These are phyloP conservation scores for Cadophora gregata DNA, from an alignment of 2,329 filamentous ascomycete species.

Conservation along the genomic window DNA sequence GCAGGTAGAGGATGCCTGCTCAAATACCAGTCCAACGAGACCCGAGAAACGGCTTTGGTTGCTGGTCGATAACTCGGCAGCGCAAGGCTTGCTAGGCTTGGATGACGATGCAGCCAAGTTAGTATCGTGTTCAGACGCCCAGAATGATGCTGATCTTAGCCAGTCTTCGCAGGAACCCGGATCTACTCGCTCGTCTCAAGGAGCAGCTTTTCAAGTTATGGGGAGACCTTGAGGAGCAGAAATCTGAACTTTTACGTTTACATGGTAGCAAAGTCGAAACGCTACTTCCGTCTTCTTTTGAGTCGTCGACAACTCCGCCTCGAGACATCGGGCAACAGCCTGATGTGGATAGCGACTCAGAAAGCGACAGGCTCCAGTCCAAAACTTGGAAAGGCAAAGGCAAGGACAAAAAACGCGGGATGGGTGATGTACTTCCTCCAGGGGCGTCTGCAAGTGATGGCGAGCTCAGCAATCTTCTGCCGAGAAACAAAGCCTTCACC, in stretches of 20 bases:
- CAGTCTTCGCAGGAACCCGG: conserved; percentile 62
- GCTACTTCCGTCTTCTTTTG: conserved; percentile 26
- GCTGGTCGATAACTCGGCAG: conserved; percentile 66
- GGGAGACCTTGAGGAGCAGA: conserved; percentile 82
- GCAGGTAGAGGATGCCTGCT: conserved; percentile 72
- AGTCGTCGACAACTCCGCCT: conserved; percentile 19
- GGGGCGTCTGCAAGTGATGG: conserved; percentile 27
- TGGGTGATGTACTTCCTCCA: background rate
- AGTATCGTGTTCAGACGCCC: conserved; percentile 40
- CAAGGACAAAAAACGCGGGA: conserved; percentile 7
- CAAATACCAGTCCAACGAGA: conserved; percentile 44
- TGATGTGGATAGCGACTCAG: conserved; percentile 38
- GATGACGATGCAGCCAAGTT: conserved; percentile 57
- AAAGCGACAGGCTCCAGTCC: conserved; percentile 23
- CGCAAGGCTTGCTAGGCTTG: conserved; percentile 60
- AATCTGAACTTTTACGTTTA: conserved; percentile 48
- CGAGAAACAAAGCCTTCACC: conserved; percentile 63
- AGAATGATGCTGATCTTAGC: conserved; percentile 25
- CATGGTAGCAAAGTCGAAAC: conserved; percentile 1
- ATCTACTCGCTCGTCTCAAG: conserved; percentile 59
- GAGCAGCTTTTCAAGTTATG: conserved; percentile 80
- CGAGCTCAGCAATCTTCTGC: conserved; percentile 30
- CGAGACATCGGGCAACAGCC: conserved; percentile 36
- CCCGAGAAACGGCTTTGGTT: conserved; percentile 64
- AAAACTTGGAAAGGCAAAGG: conserved; percentile 22